Percentiles rank a stretch among this genome's conserved stretches.
These are phyloP conservation scores for Cylindrotheca closterium DNA, from an alignment of 108 stramenopile species.

Conservation along the genomic window DNA sequence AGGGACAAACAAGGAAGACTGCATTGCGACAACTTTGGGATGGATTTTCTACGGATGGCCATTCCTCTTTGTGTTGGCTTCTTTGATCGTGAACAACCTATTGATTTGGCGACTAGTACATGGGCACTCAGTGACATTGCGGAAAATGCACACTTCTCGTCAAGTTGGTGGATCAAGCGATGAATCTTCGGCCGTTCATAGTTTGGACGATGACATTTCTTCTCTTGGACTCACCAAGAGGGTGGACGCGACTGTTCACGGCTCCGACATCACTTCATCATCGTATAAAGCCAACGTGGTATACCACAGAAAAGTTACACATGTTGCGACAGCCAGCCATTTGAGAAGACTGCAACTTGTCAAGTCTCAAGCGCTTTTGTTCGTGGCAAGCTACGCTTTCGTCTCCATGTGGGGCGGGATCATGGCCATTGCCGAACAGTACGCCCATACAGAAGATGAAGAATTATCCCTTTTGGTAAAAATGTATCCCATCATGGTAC, in stretches of 20 bases:
- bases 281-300: background rate
- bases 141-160: background rate
- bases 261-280: too few relatives aligned
- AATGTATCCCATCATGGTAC: conserved; percentile 22
- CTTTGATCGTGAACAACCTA: conserved; percentile 1
- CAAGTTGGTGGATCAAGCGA: background rate
- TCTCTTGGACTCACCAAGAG: background rate
- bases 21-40: background rate
- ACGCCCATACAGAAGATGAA: background rate
- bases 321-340: background rate
- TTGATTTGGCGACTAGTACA: conserved; percentile 2
- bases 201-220: background rate
- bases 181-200: background rate
- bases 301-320: background rate
- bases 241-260: background rate
- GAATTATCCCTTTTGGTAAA: background rate
- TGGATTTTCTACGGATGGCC: conserved; percentile 3
- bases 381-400: background rate
- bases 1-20: background rate
- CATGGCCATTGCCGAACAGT: background rate
- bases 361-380: conserved; percentile 10
- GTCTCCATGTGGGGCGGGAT: background rate
- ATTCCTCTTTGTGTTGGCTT: background rate
- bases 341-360: background rate
- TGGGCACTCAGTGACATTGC: background rate